Evolutionary conservation across 768 basidiomycete genomes (phyloP), one percentile per base, ranked within the genome.

Genomic region (Calvatia gigantea): DNA sequence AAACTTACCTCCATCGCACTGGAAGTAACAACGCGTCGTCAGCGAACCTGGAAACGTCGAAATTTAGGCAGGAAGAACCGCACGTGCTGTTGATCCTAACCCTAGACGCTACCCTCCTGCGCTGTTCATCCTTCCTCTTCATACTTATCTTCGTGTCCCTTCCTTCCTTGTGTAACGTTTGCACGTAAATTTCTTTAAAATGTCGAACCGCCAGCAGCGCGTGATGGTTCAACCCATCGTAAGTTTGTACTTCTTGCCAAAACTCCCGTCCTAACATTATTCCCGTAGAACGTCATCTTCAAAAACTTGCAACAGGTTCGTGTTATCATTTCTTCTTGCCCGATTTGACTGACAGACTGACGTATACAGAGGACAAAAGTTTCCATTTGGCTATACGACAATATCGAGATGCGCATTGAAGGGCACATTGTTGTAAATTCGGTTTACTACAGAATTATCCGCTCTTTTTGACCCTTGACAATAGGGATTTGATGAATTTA

Each of bases 181-280:
- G 17, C 39, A 11, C n/a, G 17, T 38, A 41, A 45, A 42, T 47
- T 46, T 53, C 21, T 31, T 45, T 65, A 85, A 66, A 70, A 98
- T 98, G 94, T 93, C 91, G 31, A 85, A 84, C 65, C 89, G 94
- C 66, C 91, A 93, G 69, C 89, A 94, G 69, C 90, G 94, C 69
- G 95, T 98, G 81, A 94, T 98, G 93, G 96, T 98, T 58, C 96
- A 98, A 75, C 94, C 94, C 85, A 97, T 97, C 86, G 95, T 96
- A 72, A 65, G 91, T 77, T 2, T 46, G 45, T 49, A 57, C 31
- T 58, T 6, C 32, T 48, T 41, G 38, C 28, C 29, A n/a, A 19
- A 4, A 37, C 33, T n/a, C 45, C 31, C 42, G 50, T 23, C 29
- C 43, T 43, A 15, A n/a, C 33, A 41, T 57, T 38, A 48, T 45